A percentile compares a stretch with the other conserved stretches of the same genome.
Conservation (phyloP, 169 alveolate genomes). For the Eimeria zaria region DNA sequence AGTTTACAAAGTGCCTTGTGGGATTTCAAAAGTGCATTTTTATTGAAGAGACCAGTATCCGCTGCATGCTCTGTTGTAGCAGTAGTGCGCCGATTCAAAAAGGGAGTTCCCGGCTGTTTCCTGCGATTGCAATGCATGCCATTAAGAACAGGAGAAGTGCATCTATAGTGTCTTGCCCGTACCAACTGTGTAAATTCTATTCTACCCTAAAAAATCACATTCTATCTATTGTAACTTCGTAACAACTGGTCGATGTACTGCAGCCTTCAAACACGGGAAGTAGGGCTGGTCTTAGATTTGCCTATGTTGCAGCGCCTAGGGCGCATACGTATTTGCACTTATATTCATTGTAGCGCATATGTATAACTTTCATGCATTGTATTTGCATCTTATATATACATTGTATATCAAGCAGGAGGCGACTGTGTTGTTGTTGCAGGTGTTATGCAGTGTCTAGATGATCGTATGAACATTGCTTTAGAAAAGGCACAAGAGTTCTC, state of each 20-base stretch:
- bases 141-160: neutral
- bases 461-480: slow-evolving; percentile 76
- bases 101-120: neutral
- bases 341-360: too few relatives aligned
- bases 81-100: neutral
- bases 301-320: too few relatives aligned
- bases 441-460: slow-evolving; percentile 71
- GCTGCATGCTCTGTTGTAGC: neutral
- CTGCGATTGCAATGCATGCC: neutral
- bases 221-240: too few relatives aligned
- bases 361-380: neutral
- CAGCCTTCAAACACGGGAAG: too few relatives aligned
- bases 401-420: neutral
- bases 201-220: too few relatives aligned
- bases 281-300: too few relatives aligned
- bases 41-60: neutral
- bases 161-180: neutral
- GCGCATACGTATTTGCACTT: too few relatives aligned
- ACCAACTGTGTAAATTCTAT: too few relatives aligned
- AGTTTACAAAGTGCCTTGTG: neutral
- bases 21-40: neutral
- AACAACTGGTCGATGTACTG: too few relatives aligned
- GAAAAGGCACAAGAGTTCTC: slow-evolving; percentile 73
- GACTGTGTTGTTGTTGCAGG: slow-evolving; percentile 16
- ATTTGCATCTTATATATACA: neutral